Conservation (phyloP, 495 filamentous ascomycete species). For the Neurospora sp. region DNA sequence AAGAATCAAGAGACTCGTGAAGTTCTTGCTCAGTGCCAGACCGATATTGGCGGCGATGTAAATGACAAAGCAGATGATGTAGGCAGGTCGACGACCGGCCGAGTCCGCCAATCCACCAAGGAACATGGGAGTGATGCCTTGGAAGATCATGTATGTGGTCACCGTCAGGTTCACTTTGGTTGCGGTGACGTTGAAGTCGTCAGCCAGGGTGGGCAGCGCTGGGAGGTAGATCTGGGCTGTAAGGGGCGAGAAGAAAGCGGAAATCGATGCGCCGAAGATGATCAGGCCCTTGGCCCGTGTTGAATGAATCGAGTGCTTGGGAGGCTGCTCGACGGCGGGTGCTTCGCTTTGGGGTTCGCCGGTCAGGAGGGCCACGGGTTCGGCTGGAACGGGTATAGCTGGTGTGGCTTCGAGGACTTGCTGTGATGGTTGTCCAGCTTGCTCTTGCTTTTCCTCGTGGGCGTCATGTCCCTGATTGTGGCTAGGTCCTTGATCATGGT, state of each 20-base stretch:
- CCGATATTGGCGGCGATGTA: conserved; percentile 50
- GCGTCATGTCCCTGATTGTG: neutral
- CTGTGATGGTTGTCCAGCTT: conserved; percentile 38
- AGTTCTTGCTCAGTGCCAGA: conserved; percentile 39
- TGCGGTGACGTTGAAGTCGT: conserved; percentile 41
- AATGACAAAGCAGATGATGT: conserved; percentile 42
- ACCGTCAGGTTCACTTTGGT: conserved; percentile 53
- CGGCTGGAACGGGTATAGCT: neutral
- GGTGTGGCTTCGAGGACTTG: conserved; percentile 8
- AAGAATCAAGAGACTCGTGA: conserved; percentile 40
- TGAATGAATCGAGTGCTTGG: conserved; percentile 46
- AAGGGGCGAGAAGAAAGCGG: conserved; percentile 60
- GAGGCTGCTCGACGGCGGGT: conserved; percentile 1
- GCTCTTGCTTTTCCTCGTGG: neutral
- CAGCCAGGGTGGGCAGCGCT: conserved; percentile 45
- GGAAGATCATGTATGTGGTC: conserved; percentile 51
- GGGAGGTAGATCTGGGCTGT: conserved; percentile 65
- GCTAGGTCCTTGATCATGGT: neutral
- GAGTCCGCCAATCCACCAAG: conserved; percentile 47
- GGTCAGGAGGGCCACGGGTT: neutral
- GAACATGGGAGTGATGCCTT: conserved; percentile 48
- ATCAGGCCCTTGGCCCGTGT: conserved; percentile 48
- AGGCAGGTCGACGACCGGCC: conserved; percentile 44
- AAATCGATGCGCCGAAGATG: conserved; percentile 48
- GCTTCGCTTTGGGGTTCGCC: conserved; percentile 5